A percentile compares a stretch with the other conserved stretches of the same genome.
phyloP scores from a whole-genome alignment of 768 basidiomycete species.

The Boletales sp. region DNA sequence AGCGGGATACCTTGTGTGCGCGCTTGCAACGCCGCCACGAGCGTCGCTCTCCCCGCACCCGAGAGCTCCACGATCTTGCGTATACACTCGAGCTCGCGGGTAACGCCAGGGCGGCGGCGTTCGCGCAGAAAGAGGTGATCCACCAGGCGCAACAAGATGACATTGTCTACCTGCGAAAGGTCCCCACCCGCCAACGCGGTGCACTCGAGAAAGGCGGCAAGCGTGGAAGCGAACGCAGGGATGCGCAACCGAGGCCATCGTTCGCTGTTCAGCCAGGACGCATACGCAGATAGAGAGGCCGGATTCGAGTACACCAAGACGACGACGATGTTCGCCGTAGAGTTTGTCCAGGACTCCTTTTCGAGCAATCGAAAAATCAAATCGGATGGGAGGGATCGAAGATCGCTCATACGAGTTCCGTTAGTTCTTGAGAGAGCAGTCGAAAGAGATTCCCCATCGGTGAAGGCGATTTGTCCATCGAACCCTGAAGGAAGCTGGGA shows the following conservation, averaged over 20 bases:
- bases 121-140: slow-evolving; percentile 15
- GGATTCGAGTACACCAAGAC: slow-evolving; percentile 42
- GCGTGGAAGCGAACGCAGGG: slow-evolving; percentile 34
- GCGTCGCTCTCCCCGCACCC: slow-evolving; percentile 16
- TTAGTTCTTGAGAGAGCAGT: neutral
- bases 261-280: slow-evolving; percentile 38
- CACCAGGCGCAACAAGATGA: slow-evolving; percentile 32
- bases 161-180: slow-evolving; percentile 18
- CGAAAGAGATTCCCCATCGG: slow-evolving; percentile 5
- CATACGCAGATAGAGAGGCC: slow-evolving; percentile 24
- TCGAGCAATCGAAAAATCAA: slow-evolving; percentile 37
- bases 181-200: slow-evolving; percentile 14
- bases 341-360: slow-evolving; percentile 40
- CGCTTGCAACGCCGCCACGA: slow-evolving; percentile 22
- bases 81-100: slow-evolving; percentile 23
- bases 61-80: slow-evolving; percentile 25
- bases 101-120: neutral
- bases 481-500: slow-evolving; percentile 30
- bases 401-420: neutral
- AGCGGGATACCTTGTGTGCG: slow-evolving; percentile 25
- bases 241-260: slow-evolving; percentile 13
- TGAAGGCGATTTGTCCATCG: slow-evolving; percentile 18
- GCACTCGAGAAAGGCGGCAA: slow-evolving; percentile 49
- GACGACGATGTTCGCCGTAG: slow-evolving; percentile 42
- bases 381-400: slow-evolving; percentile 11